These are phyloP conservation scores for Akanthomyces dipterigenus DNA, from an alignment of 2,329 filamentous ascomycete genomes.

Conservation along the genomic window DNA sequence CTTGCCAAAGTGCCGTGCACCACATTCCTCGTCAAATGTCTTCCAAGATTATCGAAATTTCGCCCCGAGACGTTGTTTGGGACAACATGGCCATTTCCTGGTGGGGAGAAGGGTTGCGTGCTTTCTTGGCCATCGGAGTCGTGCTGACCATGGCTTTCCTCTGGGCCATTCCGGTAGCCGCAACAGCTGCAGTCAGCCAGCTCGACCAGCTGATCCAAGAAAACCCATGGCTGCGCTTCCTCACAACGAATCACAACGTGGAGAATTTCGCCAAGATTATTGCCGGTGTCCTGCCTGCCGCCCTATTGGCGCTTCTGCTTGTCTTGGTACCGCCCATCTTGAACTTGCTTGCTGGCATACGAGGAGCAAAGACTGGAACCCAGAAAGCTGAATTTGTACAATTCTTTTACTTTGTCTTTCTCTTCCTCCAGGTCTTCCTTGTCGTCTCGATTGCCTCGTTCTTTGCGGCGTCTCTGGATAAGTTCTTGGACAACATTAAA, in stretches of 20 bases:
- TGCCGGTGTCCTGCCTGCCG: conserved; percentile 79
- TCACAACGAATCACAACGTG: conserved; percentile 52
- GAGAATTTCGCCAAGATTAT: conserved; percentile 58
- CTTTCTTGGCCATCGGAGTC: conserved; percentile 54
- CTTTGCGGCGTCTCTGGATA: conserved; percentile 55
- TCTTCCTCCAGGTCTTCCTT: conserved; percentile 92
- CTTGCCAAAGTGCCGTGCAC: conserved; percentile 84
- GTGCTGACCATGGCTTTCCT: conserved; percentile 73
- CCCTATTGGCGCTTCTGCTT: conserved; percentile 70
- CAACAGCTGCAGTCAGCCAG: conserved; percentile 77
- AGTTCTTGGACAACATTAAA: conserved; percentile 49
- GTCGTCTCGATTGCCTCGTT: conserved; percentile 82
- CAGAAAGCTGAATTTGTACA: conserved; percentile 79
- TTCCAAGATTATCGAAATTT: conserved; percentile 86
- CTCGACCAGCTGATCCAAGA: conserved; percentile 60
- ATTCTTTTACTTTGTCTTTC: conserved; percentile 84
- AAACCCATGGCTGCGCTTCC: conserved; percentile 64
- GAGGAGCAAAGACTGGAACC: conserved; percentile 77
- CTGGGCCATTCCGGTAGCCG: conserved; percentile 86
- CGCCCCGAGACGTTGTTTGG: conserved; percentile 89
- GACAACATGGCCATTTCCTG: conserved; percentile 93
- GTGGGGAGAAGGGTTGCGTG: conserved; percentile 82
- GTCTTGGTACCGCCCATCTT: conserved; percentile 76
- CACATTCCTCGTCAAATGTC: conserved; percentile 92
- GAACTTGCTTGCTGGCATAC: conserved; percentile 61